A percentile compares a stretch with the other conserved stretches of the same genome.
phyloP scores from a whole-genome alignment of 1,284 basidiomycete genomes.

The Singerocomus rubriflavus region DNA sequence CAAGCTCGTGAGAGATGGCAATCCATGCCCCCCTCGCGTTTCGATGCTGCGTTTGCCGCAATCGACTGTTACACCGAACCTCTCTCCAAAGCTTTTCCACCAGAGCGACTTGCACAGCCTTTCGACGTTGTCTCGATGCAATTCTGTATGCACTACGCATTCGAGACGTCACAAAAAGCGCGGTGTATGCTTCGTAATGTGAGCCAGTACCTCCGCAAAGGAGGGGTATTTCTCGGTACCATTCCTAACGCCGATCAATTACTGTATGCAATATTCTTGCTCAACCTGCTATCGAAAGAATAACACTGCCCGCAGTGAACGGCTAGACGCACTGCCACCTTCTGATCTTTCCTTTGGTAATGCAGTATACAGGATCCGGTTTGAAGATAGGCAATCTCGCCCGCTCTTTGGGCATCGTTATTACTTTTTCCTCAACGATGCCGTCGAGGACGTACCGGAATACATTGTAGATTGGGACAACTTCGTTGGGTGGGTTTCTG shows the following conservation, averaged over 20 bases:
- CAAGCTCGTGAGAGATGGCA: constrained; percentile 78
- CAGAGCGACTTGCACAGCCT: constrained; percentile 51
- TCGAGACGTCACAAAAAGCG: constrained; percentile 84
- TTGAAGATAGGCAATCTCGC: constrained; percentile 64
- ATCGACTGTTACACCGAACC: constrained; percentile 86
- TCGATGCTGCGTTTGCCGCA: constrained; percentile 79
- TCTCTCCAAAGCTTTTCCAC: constrained; percentile 68
- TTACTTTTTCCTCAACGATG: constrained; percentile 90
- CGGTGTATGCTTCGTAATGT: constrained; percentile 95
- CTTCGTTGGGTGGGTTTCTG: constrained; percentile 71
- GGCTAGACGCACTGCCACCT: constrained; percentile 63
- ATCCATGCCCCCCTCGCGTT: constrained; percentile 50
- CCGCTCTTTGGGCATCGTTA: constrained; percentile 89
- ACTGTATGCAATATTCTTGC: constrained; percentile 50
- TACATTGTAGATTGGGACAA: constrained; percentile 95
- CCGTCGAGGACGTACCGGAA: constrained; percentile 96
- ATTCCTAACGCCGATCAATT: constrained; percentile 85
- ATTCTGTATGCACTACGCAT: constrained; percentile 99
- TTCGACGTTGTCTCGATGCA: constrained; percentile 98
- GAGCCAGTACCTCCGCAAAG: constrained; percentile 71
- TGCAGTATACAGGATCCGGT: constrained; percentile 83
- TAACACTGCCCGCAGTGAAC: constrained; percentile 46
- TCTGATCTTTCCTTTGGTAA: constrained; percentile 85
- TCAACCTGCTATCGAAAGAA: constrained; percentile 7
- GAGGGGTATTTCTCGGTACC: constrained; percentile 92